Evolutionary conservation across 2,329 filamentous ascomycete genomes (phyloP).

Genomic region (Ascomycota sp.): DNA sequence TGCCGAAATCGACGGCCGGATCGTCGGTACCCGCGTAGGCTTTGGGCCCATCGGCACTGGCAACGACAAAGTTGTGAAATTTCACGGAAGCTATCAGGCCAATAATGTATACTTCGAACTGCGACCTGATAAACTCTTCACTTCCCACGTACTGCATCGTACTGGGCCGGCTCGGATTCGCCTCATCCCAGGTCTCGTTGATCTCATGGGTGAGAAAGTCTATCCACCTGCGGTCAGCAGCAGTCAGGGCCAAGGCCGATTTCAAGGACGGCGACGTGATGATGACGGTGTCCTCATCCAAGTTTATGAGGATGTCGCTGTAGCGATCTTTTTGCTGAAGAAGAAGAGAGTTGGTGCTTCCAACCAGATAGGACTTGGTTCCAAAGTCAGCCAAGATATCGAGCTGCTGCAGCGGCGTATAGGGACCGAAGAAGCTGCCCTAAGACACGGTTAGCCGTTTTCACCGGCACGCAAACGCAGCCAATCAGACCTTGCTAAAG

Average conservation of each 20-base stretch:
- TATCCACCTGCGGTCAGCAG: conserved; percentile 83
- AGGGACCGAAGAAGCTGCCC: conserved; percentile 87
- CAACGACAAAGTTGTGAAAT: conserved; percentile 54
- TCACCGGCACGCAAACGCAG: background rate
- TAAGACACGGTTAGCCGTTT: conserved; percentile 13
- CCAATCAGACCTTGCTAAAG: conserved; percentile 51
- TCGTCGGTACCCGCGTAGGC: conserved; percentile 57
- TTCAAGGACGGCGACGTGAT: conserved; percentile 64
- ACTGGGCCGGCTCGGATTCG: conserved; percentile 72
- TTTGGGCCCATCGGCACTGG: conserved; percentile 43
- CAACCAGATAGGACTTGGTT: conserved; percentile 92
- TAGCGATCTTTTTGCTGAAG: conserved; percentile 89
- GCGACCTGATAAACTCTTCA: conserved; percentile 88
- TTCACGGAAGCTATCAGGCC: conserved; percentile 74
- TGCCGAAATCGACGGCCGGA: conserved; percentile 60
- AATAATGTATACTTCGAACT: conserved; percentile 91
- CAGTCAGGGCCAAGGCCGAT: conserved; percentile 53
- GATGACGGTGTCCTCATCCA: conserved; percentile 71
- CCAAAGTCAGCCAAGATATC: conserved; percentile 81
- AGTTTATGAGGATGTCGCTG: conserved; percentile 86
- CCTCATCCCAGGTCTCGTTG: conserved; percentile 88
- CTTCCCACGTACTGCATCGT: conserved; percentile 87
- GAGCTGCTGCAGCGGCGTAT: conserved; percentile 86
- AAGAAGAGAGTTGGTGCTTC: conserved; percentile 84
- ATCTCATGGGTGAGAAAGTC: conserved; percentile 85